Conservation (phyloP, 345 rosid species). For the Linum usitatissimum region DNA sequence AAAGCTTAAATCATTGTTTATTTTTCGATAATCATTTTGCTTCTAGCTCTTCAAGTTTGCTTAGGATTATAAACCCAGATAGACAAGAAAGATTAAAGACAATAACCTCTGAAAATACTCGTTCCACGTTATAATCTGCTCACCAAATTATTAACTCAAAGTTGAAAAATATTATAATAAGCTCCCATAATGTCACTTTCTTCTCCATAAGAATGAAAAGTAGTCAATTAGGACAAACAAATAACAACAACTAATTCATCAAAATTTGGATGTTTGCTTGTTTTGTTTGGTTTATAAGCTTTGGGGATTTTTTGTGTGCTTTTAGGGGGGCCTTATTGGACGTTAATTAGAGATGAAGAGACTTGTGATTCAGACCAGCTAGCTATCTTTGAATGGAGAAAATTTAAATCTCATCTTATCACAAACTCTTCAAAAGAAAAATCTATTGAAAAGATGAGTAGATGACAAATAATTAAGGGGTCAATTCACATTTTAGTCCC, state of each 20-base stretch:
- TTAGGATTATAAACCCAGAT: no score
- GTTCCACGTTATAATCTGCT: no score
- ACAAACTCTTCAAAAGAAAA: not conserved
- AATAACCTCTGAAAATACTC: no score
- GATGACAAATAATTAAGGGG: not conserved
- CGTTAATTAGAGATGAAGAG: not conserved
- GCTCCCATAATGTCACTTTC: no score
- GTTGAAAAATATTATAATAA: no score
- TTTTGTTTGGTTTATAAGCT: not conserved
- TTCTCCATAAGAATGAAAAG: not conserved
- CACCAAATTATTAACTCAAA: no score
- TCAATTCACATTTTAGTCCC: no score
- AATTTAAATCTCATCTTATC: not conserved
- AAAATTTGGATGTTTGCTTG: not conserved
- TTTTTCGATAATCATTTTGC: no score
- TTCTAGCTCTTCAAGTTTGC: no score
- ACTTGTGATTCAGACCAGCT: slow-evolving; percentile 2
- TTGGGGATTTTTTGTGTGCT: not conserved
- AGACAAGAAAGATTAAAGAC: no score
- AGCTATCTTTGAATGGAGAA: not conserved
- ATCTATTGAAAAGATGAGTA: not conserved
- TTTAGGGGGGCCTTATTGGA: not conserved
- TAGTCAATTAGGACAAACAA: not conserved
- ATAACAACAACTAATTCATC: not conserved
- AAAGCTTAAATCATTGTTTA: no score